These are phyloP conservation scores for Chlorella sp. DNA, from an alignment of 139 green algal genomes.

Conservation along the genomic window DNA sequence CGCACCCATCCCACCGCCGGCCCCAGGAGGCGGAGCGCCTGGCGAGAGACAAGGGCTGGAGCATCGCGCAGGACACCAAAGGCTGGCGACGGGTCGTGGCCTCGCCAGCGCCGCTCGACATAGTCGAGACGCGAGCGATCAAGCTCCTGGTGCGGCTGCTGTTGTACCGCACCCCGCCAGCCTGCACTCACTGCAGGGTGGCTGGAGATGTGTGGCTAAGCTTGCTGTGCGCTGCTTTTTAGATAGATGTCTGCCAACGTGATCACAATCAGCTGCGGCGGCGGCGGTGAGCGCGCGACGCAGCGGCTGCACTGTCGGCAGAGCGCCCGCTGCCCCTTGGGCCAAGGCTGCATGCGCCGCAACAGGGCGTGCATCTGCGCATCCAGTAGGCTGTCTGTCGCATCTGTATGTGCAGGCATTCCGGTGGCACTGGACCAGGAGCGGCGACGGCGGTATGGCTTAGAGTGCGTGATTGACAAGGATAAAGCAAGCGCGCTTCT, in stretches of 20 bases:
- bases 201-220: no score
- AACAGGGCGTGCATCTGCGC: no score
- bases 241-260: slow-evolving; percentile 4
- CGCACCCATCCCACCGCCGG: no score
- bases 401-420: slow-evolving; percentile 36
- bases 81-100: slow-evolving; percentile 33
- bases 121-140: slow-evolving; percentile 37
- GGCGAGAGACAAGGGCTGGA: slow-evolving; percentile 24
- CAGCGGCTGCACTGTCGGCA: neutral
- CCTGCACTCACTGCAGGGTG: neutral
- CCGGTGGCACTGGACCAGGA: slow-evolving; percentile 22
- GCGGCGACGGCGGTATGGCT: slow-evolving; percentile 1
- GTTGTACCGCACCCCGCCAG: no score
- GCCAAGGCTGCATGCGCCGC: no score
- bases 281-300: slow-evolving; percentile 1
- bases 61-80: slow-evolving; percentile 25
- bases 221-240: no score
- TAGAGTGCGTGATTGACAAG: slow-evolving; percentile 48
- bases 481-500: slow-evolving; percentile 24
- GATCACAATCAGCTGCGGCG: slow-evolving; percentile 35
- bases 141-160: slow-evolving; percentile 30
- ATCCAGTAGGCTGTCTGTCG: no score
- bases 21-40: slow-evolving; percentile 14
- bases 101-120: slow-evolving; percentile 18
- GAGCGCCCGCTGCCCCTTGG: neutral